A percentile compares a stretch with the other conserved stretches of the same genome.
These are phyloP conservation scores for Haplosporangium sp. DNA, from an alignment of 371 early-diverging fungal species.

Conservation along the genomic window DNA sequence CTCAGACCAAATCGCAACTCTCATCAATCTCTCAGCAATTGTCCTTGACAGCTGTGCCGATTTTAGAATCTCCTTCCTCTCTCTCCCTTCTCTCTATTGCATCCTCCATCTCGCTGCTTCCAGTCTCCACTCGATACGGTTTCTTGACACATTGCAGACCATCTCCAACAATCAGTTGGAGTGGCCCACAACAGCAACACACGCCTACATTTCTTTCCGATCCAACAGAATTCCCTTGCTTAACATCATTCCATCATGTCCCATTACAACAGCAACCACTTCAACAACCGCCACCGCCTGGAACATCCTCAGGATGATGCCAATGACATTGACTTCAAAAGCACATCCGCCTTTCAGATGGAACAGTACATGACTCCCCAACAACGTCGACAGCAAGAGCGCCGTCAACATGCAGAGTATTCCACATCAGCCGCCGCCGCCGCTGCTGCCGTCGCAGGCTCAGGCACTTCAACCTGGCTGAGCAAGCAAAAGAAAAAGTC, in stretches of 20 bases:
- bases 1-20: too few relatives aligned
- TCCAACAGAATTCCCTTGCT: too few relatives aligned
- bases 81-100: not conserved
- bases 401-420: slow-evolving; percentile 24
- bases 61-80: not conserved
- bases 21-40: not conserved
- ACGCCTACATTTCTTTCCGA: too few relatives aligned
- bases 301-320: not conserved
- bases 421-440: slow-evolving; percentile 14
- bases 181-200: too few relatives aligned
- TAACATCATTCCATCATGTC: not conserved
- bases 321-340: slow-evolving; percentile 8
- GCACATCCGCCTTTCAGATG: slow-evolving; percentile 8
- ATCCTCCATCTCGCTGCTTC: not conserved
- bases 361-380: slow-evolving; percentile 29
- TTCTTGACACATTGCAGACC: too few relatives aligned
- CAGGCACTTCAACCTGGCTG: slow-evolving; percentile 39
- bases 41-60: too few relatives aligned
- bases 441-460: slow-evolving; percentile 30
- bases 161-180: too few relatives aligned
- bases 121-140: not conserved
- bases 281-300: not conserved
- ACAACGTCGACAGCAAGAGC: slow-evolving; percentile 42
- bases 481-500: slow-evolving; percentile 35
- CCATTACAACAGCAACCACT: slow-evolving; percentile 3